Conservation (phyloP, 2,329 filamentous ascomycete genomes). For the Calonectria honghensis region DNA sequence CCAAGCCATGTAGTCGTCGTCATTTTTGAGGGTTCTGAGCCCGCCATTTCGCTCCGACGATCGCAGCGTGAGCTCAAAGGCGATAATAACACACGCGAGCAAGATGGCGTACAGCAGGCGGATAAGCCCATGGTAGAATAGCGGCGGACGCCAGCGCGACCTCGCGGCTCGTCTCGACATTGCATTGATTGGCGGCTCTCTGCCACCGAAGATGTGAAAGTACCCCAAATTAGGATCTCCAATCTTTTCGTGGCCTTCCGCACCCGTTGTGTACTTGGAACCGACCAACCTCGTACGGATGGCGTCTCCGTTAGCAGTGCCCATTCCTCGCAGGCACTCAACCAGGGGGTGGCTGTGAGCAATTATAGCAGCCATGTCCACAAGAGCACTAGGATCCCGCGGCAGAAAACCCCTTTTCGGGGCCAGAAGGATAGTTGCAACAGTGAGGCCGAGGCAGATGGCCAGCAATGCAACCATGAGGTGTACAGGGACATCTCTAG, state of each 20-base stretch:
- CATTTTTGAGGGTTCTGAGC: constrained; percentile 55
- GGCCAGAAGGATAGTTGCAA: constrained; percentile 46
- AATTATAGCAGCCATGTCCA: constrained; percentile 60
- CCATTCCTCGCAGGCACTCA: constrained; percentile 59
- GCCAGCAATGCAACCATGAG: constrained; percentile 56
- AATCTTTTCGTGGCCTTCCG: constrained; percentile 60
- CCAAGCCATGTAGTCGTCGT: constrained; percentile 60
- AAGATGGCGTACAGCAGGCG: constrained; percentile 54
- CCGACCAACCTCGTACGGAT: constrained; percentile 55
- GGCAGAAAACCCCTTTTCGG: constrained; percentile 61
- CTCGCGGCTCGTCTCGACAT: constrained; percentile 47
- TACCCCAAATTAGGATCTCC: constrained; percentile 49
- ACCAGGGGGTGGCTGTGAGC: constrained; percentile 61
- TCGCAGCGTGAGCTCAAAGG: constrained; percentile 59
- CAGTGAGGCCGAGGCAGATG: constrained; percentile 51
- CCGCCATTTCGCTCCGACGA: constrained; percentile 56
- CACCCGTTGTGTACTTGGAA: constrained; percentile 58
- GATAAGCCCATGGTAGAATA: constrained; percentile 55
- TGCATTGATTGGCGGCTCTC: constrained; percentile 43
- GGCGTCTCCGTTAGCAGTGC: constrained; percentile 55
- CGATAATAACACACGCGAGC: constrained; percentile 57
- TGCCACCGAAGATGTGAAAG: constrained; percentile 55
- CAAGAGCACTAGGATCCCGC: constrained; percentile 58
- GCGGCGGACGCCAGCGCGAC: constrained; percentile 57
- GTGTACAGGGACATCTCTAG: constrained; percentile 57